A percentile compares a stretch with the other conserved stretches of the same genome.
Conservation (phyloP, 371 early-diverging fungal species). For the Chytridium lagenaria region DNA sequence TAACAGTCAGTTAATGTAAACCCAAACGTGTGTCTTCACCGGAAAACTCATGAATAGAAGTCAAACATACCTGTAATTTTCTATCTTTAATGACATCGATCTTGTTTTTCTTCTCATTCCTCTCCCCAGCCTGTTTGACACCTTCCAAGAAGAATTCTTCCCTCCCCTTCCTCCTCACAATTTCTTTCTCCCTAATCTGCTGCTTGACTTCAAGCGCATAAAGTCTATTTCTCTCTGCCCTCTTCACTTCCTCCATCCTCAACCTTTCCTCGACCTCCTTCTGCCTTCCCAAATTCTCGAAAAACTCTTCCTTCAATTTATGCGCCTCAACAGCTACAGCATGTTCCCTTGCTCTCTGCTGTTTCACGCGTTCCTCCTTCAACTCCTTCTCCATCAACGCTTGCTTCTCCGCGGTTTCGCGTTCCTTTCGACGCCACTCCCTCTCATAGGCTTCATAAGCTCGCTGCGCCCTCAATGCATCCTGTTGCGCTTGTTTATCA, state of each 20-base stretch:
- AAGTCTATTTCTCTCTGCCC: slow-evolving; percentile 46
- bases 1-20: not conserved
- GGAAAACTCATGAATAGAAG: not conserved
- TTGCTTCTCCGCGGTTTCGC: slow-evolving; percentile 53
- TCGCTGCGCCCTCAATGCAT: slow-evolving; percentile 59
- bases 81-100: slow-evolving; percentile 56
- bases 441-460: slow-evolving; percentile 64
- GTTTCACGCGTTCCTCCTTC: slow-evolving; percentile 50
- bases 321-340: slow-evolving; percentile 62
- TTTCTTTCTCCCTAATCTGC: slow-evolving; percentile 59
- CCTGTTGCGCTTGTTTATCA: slow-evolving; percentile 64
- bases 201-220: slow-evolving; percentile 56
- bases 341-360: slow-evolving; percentile 57
- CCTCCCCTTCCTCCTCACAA: slow-evolving; percentile 43
- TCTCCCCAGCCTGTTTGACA: slow-evolving; percentile 48
- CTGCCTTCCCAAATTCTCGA: slow-evolving; percentile 52
- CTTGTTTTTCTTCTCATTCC: slow-evolving; percentile 54
- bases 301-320: slow-evolving; percentile 58
- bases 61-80: slow-evolving; percentile 49
- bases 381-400: slow-evolving; percentile 47
- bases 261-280: slow-evolving; percentile 54
- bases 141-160: slow-evolving; percentile 66
- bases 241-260: slow-evolving; percentile 43
- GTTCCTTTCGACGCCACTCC: slow-evolving; percentile 63
- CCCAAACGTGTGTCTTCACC: too few species aligned